These are phyloP conservation scores for Hypoxylon sp. DNA, from an alignment of 2,329 filamentous ascomycete genomes.

Conservation along the genomic window DNA sequence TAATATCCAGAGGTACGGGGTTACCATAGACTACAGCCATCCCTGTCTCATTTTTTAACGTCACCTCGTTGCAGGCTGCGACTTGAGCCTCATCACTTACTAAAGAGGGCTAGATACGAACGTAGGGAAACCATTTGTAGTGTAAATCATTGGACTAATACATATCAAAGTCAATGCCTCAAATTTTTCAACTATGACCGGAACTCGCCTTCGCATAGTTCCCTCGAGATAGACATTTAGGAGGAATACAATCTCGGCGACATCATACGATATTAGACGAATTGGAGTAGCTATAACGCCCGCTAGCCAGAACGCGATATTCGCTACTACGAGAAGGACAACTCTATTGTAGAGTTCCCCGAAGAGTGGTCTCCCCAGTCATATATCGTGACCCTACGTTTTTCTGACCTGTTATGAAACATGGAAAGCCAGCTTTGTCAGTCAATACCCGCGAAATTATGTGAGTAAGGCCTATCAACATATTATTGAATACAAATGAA, in stretches of 20 bases:
- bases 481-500: neutral
- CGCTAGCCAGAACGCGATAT: neutral
- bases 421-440: neutral
- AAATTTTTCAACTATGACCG: neutral
- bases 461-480: neutral
- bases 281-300: neutral
- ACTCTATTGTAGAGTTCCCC: neutral
- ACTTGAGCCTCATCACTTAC: conserved; percentile 24
- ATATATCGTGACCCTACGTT: neutral
- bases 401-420: neutral
- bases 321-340: neutral
- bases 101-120: neutral
- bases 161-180: neutral
- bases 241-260: neutral
- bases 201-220: neutral
- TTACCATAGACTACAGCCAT: conserved; percentile 2
- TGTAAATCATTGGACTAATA: neutral
- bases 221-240: neutral
- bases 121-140: neutral
- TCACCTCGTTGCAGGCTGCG: conserved; percentile 13
- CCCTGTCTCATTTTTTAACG: conserved; percentile 26
- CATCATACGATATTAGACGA: neutral
- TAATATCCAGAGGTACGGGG: neutral
- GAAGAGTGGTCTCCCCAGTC: neutral
- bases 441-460: neutral